Evolutionary conservation across 345 rosid genomes (phyloP).

Genomic region (Syzygium aromaticum): DNA sequence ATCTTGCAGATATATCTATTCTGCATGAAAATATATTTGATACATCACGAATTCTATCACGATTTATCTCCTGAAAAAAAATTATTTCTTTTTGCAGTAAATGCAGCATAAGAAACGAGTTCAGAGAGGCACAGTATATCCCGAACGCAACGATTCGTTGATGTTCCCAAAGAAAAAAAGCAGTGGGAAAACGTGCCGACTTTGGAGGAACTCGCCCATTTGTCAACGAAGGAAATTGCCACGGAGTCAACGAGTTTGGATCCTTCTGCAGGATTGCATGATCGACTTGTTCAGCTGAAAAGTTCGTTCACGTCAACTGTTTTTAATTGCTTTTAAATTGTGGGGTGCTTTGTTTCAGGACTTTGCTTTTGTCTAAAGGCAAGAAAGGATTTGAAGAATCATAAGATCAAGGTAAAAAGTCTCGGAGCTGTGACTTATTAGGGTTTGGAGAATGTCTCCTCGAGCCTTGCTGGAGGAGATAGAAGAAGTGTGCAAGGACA

Average conservation of each 20-base stretch:
- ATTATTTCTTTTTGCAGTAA: neutral
- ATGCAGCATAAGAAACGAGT: neutral
- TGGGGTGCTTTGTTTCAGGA: neutral
- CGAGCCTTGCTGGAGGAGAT: neutral
- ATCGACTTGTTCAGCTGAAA: neutral
- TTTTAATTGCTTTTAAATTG: neutral
- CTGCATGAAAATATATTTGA: too few relatives aligned
- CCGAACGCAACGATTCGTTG: neutral
- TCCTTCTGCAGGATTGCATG: neutral
- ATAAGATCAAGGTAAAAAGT: neutral
- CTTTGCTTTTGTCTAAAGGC: neutral
- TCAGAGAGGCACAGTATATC: neutral
- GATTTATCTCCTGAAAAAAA: too few relatives aligned
- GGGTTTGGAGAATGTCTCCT: neutral
- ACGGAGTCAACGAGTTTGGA: neutral
- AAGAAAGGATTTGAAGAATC: neutral
- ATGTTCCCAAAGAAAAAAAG: neutral
- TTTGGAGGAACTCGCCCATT: neutral
- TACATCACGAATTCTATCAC: too few relatives aligned
- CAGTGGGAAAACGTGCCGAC: neutral
- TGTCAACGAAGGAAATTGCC: neutral
- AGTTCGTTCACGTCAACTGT: neutral
- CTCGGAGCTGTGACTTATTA: neutral
- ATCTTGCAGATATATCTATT: too few relatives aligned
- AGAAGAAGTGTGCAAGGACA: neutral